Percentiles rank a stretch among this genome's conserved stretches.
These are phyloP conservation scores for Umbelopsis sp. DNA, from an alignment of 192 early-diverging fungal genomes.

Conservation along the genomic window DNA sequence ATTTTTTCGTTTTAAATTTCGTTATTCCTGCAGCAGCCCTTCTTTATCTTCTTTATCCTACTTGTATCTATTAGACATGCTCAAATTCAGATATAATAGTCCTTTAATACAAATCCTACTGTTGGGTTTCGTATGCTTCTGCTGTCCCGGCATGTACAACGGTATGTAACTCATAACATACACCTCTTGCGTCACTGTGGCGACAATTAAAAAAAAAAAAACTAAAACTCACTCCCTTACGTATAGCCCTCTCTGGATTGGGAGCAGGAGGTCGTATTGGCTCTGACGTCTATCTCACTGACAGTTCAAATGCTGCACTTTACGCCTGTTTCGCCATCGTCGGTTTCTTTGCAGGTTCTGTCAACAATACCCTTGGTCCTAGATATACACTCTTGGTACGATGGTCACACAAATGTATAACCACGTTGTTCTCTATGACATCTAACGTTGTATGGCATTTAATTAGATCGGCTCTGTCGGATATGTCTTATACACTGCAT, in stretches of 20 bases:
- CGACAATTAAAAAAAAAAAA: too few relatives aligned
- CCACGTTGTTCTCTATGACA: not conserved
- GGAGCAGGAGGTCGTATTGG: conserved; percentile 40
- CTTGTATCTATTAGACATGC: not conserved
- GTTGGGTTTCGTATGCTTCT: conserved; percentile 74
- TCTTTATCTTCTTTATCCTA: not conserved
- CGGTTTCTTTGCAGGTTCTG: conserved; percentile 38
- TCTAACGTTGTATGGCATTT: not conserved
- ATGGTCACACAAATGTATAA: not conserved
- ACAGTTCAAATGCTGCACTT: conserved; percentile 30
- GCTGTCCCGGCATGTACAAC: conserved; percentile 82
- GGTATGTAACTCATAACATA: conserved; percentile 20
- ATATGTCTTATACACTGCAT: conserved; percentile 75
- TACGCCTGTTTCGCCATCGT: conserved; percentile 37
- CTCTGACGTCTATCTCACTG: conserved; percentile 29
- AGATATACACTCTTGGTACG: conserved; percentile 23
- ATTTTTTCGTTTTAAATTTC: conserved; percentile 37
- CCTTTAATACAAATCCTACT: conserved; percentile 70
- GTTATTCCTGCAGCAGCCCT: conserved; percentile 35
- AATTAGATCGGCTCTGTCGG: conserved; percentile 54
- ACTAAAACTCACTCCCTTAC: conserved; percentile 70
- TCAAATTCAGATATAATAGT: conserved; percentile 38
- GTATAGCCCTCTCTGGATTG: conserved; percentile 42
- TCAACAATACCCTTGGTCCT: conserved; percentile 33
- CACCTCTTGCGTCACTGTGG: conserved; percentile 61